A percentile compares a stretch with the other conserved stretches of the same genome.
phyloP scores from a whole-genome alignment of 1,139 yeast genomes.

The Candida sojae region DNA sequence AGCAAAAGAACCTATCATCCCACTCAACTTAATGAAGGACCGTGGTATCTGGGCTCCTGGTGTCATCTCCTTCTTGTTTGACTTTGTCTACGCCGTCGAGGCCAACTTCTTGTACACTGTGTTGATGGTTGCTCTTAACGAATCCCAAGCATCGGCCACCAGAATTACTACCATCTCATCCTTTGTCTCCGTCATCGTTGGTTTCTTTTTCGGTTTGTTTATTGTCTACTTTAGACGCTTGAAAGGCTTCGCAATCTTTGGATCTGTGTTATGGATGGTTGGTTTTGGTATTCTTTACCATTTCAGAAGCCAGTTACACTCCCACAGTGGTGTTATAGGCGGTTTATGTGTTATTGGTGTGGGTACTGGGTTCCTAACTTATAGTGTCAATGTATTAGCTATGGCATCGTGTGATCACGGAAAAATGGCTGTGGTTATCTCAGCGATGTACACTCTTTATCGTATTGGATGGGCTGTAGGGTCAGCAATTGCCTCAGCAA shows the following conservation, averaged over 20 bases:
- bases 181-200: conserved; percentile 35
- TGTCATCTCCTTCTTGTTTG: conserved; percentile 29
- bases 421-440: conserved; percentile 37
- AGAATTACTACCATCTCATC: conserved; percentile 34
- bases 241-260: conserved; percentile 34
- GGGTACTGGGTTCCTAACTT: conserved; percentile 40
- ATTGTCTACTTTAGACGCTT: conserved; percentile 30
- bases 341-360: conserved; percentile 35
- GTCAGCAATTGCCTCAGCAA: conserved; percentile 38
- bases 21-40: conserved; percentile 32
- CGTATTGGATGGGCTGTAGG: conserved; percentile 41
- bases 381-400: conserved; percentile 34
- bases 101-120: conserved; percentile 36
- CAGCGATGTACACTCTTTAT: conserved; percentile 33
- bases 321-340: conserved; percentile 37
- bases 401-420: conserved; percentile 39
- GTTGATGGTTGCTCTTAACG: conserved; percentile 35
- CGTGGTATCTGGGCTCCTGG: conserved; percentile 40
- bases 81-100: conserved; percentile 32
- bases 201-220: conserved; percentile 34
- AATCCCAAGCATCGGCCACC: conserved; percentile 32
- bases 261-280: conserved; percentile 36
- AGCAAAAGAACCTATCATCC: conserved; percentile 34
- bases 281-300: conserved; percentile 36
- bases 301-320: conserved; percentile 30